phyloP scores from a whole-genome alignment of 495 filamentous ascomycete species.

The Talaromyces liani region DNA sequence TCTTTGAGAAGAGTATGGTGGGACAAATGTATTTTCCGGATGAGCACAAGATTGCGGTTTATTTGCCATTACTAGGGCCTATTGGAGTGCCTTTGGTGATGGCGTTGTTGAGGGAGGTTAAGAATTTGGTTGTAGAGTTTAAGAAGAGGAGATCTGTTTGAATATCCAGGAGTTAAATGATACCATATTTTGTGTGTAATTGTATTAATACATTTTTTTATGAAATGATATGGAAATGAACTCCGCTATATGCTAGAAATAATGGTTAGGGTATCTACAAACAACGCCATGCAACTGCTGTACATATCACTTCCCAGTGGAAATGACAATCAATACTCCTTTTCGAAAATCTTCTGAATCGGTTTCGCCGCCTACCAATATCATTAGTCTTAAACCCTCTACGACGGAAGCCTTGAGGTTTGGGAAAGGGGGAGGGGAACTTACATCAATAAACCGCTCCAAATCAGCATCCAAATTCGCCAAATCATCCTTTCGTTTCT shows the following conservation, averaged over 20 bases:
- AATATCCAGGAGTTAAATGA: background rate
- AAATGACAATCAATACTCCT: constrained; percentile 54
- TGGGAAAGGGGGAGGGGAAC: constrained; percentile 4
- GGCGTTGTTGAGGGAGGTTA: constrained; percentile 72
- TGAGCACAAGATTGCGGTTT: constrained; percentile 98
- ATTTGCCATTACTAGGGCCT: constrained; percentile 83
- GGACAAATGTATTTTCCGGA: constrained; percentile 97
- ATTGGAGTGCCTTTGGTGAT: constrained; percentile 86
- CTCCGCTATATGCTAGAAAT: background rate
- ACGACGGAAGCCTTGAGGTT: background rate
- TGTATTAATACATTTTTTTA: background rate
- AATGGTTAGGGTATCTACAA: background rate
- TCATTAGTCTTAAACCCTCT: constrained; percentile 8
- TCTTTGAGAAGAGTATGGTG: constrained; percentile 99
- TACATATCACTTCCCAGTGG: no score
- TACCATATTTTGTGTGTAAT: background rate
- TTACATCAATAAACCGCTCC: constrained; percentile 78
- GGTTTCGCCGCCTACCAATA: constrained; percentile 68
- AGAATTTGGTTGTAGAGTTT: constrained; percentile 34
- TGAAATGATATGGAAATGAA: background rate
- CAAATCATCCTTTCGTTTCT: constrained; percentile 88
- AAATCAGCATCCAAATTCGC: constrained; percentile 81
- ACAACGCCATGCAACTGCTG: background rate
- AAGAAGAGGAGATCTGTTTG: constrained; percentile 21
- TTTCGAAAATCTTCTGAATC: constrained; percentile 76